Conservation (phyloP, 2,329 filamentous ascomycete genomes). For the Pseudonectria buxi region DNA sequence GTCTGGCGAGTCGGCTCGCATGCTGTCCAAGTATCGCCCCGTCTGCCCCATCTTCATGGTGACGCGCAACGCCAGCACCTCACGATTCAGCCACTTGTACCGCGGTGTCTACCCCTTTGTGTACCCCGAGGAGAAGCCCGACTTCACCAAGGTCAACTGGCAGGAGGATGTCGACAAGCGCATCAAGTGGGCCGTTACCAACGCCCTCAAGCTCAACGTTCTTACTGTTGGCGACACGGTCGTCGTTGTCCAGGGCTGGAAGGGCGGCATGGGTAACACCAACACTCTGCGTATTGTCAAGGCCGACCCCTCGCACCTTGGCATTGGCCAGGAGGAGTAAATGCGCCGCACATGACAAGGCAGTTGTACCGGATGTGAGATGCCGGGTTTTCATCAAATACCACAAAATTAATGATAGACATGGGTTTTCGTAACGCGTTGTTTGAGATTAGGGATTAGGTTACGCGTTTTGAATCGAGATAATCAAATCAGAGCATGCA, state of each 20-base stretch:
- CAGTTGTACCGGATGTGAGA: slow-evolving; percentile 9
- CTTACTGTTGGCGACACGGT: slow-evolving; percentile 67
- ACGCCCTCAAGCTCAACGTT: slow-evolving; percentile 76
- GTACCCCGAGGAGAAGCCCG: slow-evolving; percentile 88
- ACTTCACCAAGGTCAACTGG: slow-evolving; percentile 91
- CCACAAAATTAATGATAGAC: slow-evolving; percentile 26
- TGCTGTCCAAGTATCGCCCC: slow-evolving; percentile 96
- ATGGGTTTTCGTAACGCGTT: slow-evolving; percentile 13
- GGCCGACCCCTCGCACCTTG: slow-evolving; percentile 52
- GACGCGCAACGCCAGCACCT: slow-evolving; percentile 75
- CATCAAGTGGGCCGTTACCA: slow-evolving; percentile 91
- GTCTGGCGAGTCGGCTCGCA: slow-evolving; percentile 87
- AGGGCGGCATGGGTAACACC: slow-evolving; percentile 86
- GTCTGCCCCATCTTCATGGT: slow-evolving; percentile 99
- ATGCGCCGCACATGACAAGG: slow-evolving; percentile 7
- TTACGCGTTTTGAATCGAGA: slow-evolving; percentile 18
- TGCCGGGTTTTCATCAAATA: slow-evolving; percentile 15
- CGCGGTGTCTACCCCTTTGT: slow-evolving; percentile 97
- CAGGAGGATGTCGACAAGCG: slow-evolving; percentile 97
- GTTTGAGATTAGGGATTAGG: slow-evolving; percentile 21
- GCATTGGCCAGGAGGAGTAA: slow-evolving; percentile 40
- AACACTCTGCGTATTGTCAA: slow-evolving; percentile 67
- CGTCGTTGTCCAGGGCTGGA: slow-evolving; percentile 84
- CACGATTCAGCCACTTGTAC: slow-evolving; percentile 90
- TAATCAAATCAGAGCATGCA: too few species aligned